Base-by-base conservation (phyloP, 495 filamentous ascomycete genomes). In the Letharia columbiana region DNA sequence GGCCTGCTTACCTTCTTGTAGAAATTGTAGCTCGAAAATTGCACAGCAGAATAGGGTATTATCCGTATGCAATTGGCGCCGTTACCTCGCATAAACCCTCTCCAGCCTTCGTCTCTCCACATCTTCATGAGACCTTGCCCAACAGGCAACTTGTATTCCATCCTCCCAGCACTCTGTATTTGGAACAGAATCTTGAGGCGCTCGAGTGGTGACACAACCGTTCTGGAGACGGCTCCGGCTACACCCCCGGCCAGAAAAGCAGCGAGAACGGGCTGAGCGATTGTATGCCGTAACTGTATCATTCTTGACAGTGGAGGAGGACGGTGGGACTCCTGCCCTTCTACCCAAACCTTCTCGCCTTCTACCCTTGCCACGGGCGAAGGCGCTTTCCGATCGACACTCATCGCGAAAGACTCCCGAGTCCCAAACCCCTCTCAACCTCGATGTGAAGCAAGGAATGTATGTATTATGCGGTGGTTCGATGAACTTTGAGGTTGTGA, bases 51-150 rank as follows among this genome's bases (percentile, higher is more conserved):
- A 76, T 98, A 98, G 17, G 94, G 94, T 50, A 98, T 90, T 63
- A 98, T 98, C 60, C 94, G 89, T 71, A 98, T 91, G 78, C 94
- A 98, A 76, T 98, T 98, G 56, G 92, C 96, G 63, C 94, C 94
- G 74, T 98, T 98, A 40, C 94, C 94, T 68, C 91, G 84, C 92
- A 98, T 92, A 71, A 96, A 93, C 4, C 94, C 94, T 74, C 84
- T 86, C 90, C 91, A 96, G 31, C 94, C 94, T 78, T 98, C 94
- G 73, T 98, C 94, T 70, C 81, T 87, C 83, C 92, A 94, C 87
- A 98, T 98, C 78, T 98, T 98, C 62, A 75, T 81, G 64, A 98
- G 82, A 23, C 90, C 95, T 75, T 95, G 89, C 72, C 87, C 87
- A 62, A 97, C 90, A 35, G 91, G 92, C 69, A 96, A 76, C 73